Percentiles rank a stretch among this genome's conserved stretches.
phyloP scores from a whole-genome alignment of 1,284 basidiomycete genomes.

The Violaceomyces palustris region DNA sequence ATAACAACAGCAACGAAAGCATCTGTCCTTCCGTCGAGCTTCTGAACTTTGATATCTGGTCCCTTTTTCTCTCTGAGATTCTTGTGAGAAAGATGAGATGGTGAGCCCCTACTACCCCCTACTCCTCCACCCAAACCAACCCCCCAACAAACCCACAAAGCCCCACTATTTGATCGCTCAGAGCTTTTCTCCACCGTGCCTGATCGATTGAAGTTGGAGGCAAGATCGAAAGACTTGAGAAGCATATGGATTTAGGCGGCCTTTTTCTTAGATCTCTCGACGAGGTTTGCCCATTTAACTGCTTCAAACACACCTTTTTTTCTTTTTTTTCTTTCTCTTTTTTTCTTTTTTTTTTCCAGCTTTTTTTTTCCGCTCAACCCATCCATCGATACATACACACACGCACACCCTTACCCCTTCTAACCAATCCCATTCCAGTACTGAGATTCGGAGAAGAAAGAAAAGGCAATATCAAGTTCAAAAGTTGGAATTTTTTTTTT shows the following conservation, averaged over 20 bases:
- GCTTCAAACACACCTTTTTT: constrained; percentile 14
- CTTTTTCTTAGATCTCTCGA: constrained; percentile 4
- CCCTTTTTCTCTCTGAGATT: neutral
- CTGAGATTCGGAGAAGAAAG: no score
- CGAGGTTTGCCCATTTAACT: constrained; percentile 20
- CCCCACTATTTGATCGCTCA: constrained; percentile 47
- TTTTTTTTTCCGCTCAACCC: no score
- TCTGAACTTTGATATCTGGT: constrained; percentile 1
- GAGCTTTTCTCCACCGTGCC: constrained; percentile 27
- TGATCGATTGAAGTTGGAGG: constrained; percentile 45
- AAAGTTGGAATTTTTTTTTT: no score
- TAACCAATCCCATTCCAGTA: no score
- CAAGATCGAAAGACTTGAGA: constrained; percentile 13
- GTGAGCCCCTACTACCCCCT: no score
- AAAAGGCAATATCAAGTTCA: no score
- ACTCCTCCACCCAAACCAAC: no score
- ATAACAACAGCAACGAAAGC: neutral
- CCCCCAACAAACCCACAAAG: no score
- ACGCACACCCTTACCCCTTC: no score
- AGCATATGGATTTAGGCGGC: constrained; percentile 33
- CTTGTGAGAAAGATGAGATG: no score
- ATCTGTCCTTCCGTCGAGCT: neutral
- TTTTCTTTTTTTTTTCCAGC: no score
- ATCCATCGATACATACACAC: no score
- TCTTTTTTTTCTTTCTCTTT: neutral